phyloP scores from a whole-genome alignment of 176 grass and related monocot genomes.

The Oryza glumipatula region DNA sequence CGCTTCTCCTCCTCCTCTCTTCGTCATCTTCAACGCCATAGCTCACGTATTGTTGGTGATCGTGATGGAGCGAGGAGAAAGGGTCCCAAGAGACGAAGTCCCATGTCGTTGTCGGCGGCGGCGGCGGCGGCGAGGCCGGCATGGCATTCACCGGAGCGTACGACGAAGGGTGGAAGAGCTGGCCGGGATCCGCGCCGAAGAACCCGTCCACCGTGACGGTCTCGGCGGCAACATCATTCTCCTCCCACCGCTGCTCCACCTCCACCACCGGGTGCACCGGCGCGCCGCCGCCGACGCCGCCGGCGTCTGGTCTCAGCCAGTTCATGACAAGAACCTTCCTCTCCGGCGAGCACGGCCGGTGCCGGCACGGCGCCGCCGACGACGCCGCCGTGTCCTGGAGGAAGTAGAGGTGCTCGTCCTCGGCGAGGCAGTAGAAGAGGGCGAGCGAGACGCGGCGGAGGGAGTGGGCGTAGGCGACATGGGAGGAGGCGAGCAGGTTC shows the following conservation, averaged over 20 bases:
- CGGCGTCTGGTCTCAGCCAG: slow-evolving; percentile 19
- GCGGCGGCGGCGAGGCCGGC: slow-evolving; percentile 28
- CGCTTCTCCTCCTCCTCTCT: neutral
- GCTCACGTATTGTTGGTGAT: neutral
- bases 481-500: slow-evolving; percentile 65
- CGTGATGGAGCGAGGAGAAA: slow-evolving; percentile 43
- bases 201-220: slow-evolving; percentile 48
- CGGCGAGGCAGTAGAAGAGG: slow-evolving; percentile 71
- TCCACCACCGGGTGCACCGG: slow-evolving; percentile 40
- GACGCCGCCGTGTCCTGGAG: slow-evolving; percentile 27
- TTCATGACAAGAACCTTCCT: slow-evolving; percentile 48
- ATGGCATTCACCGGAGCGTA: neutral
- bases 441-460: slow-evolving; percentile 67
- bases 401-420: slow-evolving; percentile 66
- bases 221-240: slow-evolving; percentile 40
- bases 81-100: slow-evolving; percentile 54
- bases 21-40: slow-evolving; percentile 15
- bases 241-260: slow-evolving; percentile 58
- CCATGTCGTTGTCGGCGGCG: slow-evolving; percentile 22
- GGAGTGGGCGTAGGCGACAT: slow-evolving; percentile 71
- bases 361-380: slow-evolving; percentile 4
- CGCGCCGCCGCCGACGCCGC: neutral
- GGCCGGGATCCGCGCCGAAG: slow-evolving; percentile 38
- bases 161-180: slow-evolving; percentile 29
- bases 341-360: slow-evolving; percentile 47